Evolutionary conservation across 331 rosid species (phyloP), one percentile per base, ranked within the genome.

Genomic region (Dryas integrifolia): DNA sequence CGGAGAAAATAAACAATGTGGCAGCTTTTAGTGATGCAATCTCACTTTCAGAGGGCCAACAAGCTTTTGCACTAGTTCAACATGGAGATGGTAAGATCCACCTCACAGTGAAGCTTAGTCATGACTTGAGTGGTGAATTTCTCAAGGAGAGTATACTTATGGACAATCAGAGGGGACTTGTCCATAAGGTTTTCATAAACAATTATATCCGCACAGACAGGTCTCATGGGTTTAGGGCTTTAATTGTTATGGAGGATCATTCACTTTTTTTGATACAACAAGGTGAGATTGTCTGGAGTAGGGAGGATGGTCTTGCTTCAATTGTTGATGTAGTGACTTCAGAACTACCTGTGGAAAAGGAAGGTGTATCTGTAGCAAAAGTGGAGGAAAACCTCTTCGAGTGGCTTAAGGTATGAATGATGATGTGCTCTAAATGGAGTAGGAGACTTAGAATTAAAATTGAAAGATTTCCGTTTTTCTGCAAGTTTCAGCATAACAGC

Each of bases 281-380:
- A 85, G 98, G 98, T 73, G 98, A 68, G 66, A 83, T 88, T 87
- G 99, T 95, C 70, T 95, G 99, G 99, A 82, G 86, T 63, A 87
- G 99, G 87, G 99, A 95, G 78, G 99, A 95, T 79, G 96, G 99
- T 75, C 96, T 95, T 79, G 99, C 99, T 57, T 92, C 99, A 53
- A 85, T 95, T 62, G 87, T 95, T 49, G 95, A 87, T 82, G 98
- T 86, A 56, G 81, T 88, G 72, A 85, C 92, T 7, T 90, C 96
- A 45, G 98, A 95, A 85, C 86, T 95, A 67, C 98, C 98, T 18
- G 92, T 95, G 81, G 93, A 82, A 75, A 92, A 81, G 88, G 80
- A 81, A 67, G 97, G 96, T 48, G 99, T 90, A 44, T 90, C 96
- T 2, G 96, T 95, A 51, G 94, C 93, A 43, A 92, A 90, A 85